A percentile compares a stretch with the other conserved stretches of the same genome.
These are phyloP conservation scores for Cardamine resedifolia DNA, from an alignment of 345 rosid species.

Conservation along the genomic window DNA sequence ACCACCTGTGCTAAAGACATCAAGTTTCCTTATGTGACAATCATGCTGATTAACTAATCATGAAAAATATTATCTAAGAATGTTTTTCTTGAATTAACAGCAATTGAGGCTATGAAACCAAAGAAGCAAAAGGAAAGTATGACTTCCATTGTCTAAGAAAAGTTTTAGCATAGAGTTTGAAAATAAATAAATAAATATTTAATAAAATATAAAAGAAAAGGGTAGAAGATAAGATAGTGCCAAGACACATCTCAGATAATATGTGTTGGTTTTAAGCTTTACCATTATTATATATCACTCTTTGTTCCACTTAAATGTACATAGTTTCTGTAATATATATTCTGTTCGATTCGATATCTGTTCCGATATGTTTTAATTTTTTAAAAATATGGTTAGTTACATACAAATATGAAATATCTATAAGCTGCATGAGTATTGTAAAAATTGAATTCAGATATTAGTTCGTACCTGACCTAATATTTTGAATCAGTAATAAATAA, in stretches of 20 bases:
- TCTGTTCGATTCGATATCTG: not conserved
- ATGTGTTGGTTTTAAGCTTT: slow-evolving; percentile 26
- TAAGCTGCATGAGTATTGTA: not conserved
- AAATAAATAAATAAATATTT: not conserved
- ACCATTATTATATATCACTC: slow-evolving; percentile 13
- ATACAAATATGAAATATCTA: not conserved
- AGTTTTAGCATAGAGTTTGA: not conserved
- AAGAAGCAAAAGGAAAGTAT: slow-evolving; percentile 23
- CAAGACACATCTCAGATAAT: slow-evolving; percentile 23
- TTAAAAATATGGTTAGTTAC: not conserved
- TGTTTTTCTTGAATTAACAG: not conserved
- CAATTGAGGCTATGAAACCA: slow-evolving; percentile 3
- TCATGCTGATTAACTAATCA: not conserved
- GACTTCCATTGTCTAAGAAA: slow-evolving; percentile 5
- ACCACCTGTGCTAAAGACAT: not conserved
- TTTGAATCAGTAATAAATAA: not conserved
- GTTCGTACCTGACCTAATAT: not conserved
- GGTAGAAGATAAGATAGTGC: slow-evolving; percentile 18
- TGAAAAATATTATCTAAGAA: not conserved
- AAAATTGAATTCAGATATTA: not conserved
- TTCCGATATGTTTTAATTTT: slow-evolving; percentile 9
- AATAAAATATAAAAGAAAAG: not conserved
- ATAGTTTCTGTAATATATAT: not conserved
- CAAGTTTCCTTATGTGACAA: not conserved
- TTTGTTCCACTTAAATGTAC: slow-evolving; percentile 23